Evolutionary conservation across 345 rosid genomes (phyloP).

Genomic region (Raphanus raphanistrum): DNA sequence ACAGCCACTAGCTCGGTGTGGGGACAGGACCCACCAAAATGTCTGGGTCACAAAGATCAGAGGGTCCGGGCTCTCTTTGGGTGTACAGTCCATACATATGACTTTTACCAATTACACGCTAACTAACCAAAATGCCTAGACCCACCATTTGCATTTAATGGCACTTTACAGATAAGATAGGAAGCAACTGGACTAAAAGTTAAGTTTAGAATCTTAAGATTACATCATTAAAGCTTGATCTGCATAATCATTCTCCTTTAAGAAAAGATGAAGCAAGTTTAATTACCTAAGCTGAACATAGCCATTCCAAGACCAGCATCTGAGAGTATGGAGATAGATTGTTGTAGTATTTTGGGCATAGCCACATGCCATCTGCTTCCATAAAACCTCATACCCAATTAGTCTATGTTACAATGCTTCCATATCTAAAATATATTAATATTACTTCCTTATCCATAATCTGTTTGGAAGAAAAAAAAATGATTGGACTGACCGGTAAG

Average conservation of each 20-base stretch:
- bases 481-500: conserved; percentile 60
- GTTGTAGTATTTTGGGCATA: conserved; percentile 77
- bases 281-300: conserved; percentile 93
- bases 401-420: conserved; percentile 18
- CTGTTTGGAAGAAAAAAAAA: background rate
- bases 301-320: conserved; percentile 99
- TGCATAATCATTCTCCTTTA: background rate
- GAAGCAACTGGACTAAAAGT: conserved; percentile 2
- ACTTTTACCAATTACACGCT: conserved; percentile 38
- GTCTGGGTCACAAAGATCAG: conserved; percentile 31
- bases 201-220: conserved; percentile 3
- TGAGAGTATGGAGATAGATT: conserved; percentile 89
- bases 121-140: conserved; percentile 5
- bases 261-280: background rate
- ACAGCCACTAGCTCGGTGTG: conserved; percentile 14
- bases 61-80: conserved; percentile 24
- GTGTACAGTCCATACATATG: conserved; percentile 28
- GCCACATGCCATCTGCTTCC: conserved; percentile 79
- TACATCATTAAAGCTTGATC: background rate
- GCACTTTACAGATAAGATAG: conserved; percentile 15
- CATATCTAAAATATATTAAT: background rate
- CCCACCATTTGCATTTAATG: conserved; percentile 36
- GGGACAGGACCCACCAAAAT: conserved; percentile 44
- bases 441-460: conserved; percentile 3
- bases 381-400: conserved; percentile 26